These are phyloP conservation scores for Forsythia viridissima DNA, from an alignment of 257 asterid species.

Conservation along the genomic window DNA sequence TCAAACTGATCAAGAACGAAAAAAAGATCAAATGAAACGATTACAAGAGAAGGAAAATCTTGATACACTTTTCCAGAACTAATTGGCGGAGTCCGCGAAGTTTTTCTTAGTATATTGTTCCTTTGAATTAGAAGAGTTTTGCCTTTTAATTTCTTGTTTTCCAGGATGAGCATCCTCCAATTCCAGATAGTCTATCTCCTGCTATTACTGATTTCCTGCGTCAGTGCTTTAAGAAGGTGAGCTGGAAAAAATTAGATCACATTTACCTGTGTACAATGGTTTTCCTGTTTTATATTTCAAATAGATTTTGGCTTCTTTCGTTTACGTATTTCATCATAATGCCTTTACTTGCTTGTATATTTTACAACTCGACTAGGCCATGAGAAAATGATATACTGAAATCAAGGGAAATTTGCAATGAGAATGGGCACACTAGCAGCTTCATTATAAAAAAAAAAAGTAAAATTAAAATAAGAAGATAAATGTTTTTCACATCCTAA, in stretches of 20 bases:
- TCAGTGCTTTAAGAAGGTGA: conserved; percentile 73
- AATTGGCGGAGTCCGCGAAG: too few species aligned
- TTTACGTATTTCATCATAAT: not conserved
- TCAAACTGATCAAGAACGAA: not conserved
- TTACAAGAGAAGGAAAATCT: not conserved
- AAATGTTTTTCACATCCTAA: not conserved
- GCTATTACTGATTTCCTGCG: conserved; percentile 62
- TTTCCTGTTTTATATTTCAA: conserved; percentile 6
- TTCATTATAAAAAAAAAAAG: not conserved
- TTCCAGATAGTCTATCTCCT: conserved; percentile 66
- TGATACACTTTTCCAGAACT: not conserved
- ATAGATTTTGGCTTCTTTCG: not conserved
- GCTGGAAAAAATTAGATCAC: conserved; percentile 23
- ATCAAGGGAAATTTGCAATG: not conserved
- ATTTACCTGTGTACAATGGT: conserved; percentile 7
- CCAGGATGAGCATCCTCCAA: conserved; percentile 73
- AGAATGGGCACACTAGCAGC: not conserved
- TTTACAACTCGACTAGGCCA: not conserved
- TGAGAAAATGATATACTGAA: not conserved
- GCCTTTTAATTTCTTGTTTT: conserved; percentile 23
- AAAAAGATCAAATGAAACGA: not conserved
- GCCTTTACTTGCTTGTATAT: not conserved
- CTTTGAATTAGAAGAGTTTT: not conserved
- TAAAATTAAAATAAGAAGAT: not conserved
- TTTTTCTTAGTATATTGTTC: not conserved